Conservation (phyloP, 2,329 filamentous ascomycete species). For the Zymoseptoria pseudotritici region DNA sequence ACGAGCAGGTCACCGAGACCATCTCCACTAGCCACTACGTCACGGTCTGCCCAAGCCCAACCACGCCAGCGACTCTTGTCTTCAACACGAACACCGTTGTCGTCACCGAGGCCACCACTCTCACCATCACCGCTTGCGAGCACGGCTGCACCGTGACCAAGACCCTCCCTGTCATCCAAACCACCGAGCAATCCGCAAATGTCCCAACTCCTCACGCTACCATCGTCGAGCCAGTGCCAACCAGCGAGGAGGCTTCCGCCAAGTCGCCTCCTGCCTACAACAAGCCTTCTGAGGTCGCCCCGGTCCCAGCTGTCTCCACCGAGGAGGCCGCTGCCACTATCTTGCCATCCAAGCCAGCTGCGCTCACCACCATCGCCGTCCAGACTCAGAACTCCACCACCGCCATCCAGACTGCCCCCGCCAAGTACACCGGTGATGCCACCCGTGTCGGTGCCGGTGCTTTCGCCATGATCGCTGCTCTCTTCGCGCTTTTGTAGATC, state of each 20-base stretch:
- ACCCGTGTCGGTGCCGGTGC: neutral
- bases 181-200: neutral
- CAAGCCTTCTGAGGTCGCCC: neutral
- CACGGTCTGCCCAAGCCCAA: slow-evolving; percentile 21
- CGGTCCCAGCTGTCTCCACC: neutral
- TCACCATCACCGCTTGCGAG: slow-evolving; percentile 16
- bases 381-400: neutral
- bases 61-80: slow-evolving; percentile 10
- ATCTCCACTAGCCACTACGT: slow-evolving; percentile 5
- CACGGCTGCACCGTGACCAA: neutral
- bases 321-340: neutral
- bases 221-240: neutral
- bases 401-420: neutral
- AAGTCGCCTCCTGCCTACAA: too few relatives aligned
- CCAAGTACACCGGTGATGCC: neutral
- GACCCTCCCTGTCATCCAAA: neutral
- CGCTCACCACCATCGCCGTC: neutral
- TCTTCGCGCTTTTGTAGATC: neutral
- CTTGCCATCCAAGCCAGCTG: neutral
- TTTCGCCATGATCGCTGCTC: neutral
- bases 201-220: neutral
- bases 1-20: neutral
- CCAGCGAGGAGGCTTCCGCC: neutral
- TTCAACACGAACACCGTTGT: slow-evolving; percentile 20
- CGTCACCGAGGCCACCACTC: slow-evolving; percentile 17